These are phyloP conservation scores for Aspergillus brunneoviolaceus DNA, from an alignment of 2,329 filamentous ascomycete species.

Conservation along the genomic window DNA sequence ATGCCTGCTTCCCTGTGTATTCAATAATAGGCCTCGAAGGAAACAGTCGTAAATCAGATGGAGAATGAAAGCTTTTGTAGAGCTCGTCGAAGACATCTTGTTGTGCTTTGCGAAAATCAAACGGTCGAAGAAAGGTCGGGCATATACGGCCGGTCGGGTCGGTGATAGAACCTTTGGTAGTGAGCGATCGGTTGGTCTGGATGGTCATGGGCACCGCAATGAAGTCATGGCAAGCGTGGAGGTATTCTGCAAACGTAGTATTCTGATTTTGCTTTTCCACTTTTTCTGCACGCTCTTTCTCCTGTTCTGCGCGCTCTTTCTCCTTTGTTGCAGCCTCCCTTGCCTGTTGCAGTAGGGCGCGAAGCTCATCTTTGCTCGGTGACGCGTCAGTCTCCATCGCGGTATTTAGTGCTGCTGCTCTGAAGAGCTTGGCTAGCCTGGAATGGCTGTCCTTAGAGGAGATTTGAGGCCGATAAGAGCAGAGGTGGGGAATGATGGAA, in stretches of 20 bases:
- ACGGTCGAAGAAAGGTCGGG: conserved; percentile 1
- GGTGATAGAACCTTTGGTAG: conserved; percentile 8
- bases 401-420: too few species aligned
- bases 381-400: too few species aligned
- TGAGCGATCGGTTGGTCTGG: not conserved
- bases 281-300: not conserved
- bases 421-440: too few species aligned
- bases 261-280: not conserved
- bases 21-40: conserved; percentile 2
- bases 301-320: not conserved
- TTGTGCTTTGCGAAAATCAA: not conserved
- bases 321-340: not conserved
- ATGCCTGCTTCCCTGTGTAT: conserved; percentile 3
- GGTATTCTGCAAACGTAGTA: conserved; percentile 9
- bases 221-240: conserved; percentile 2
- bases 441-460: too few species aligned
- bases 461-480: too few species aligned
- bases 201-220: conserved; percentile 8
- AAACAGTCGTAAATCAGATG: not conserved
- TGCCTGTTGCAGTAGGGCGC: too few species aligned
- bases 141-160: conserved; percentile 5
- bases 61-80: conserved; percentile 2
- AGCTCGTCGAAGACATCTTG: conserved; percentile 7
- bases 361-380: too few species aligned
- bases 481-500: too few species aligned